Evolutionary conservation across 768 basidiomycete species (phyloP).

Genomic region (Rhodosporidiobolus sp.): DNA sequence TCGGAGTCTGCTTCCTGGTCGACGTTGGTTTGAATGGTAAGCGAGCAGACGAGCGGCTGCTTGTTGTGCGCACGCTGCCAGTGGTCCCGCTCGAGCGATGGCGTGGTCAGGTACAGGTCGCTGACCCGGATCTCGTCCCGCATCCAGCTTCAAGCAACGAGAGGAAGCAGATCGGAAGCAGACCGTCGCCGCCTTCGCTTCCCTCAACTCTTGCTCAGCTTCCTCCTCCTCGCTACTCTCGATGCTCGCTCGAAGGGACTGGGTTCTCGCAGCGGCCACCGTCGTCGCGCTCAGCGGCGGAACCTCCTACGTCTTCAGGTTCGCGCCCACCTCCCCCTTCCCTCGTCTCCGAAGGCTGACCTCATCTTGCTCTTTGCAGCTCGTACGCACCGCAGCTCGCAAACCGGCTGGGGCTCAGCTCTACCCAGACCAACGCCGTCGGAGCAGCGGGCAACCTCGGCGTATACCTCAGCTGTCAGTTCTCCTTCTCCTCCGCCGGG

Average conservation of each 20-base stretch:
- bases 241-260: constrained; percentile 6
- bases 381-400: constrained; percentile 34
- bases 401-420: not conserved
- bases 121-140: constrained; percentile 47
- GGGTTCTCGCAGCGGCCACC: not conserved
- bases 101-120: constrained; percentile 47
- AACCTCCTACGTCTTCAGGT: constrained; percentile 33
- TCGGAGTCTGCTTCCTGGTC: constrained; percentile 56
- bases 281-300: constrained; percentile 17
- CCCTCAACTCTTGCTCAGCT: not conserved
- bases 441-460: constrained; percentile 34
- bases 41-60: constrained; percentile 59
- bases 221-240: not conserved
- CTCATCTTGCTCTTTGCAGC: not conserved
- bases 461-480: constrained; percentile 34
- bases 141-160: constrained; percentile 7
- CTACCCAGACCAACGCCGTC: constrained; percentile 23
- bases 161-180: not conserved
- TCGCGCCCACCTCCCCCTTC: not conserved
- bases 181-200: not conserved
- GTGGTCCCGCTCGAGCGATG: constrained; percentile 43
- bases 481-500: not conserved
- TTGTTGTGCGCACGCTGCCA: constrained; percentile 39
- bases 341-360: too few species aligned
- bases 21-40: constrained; percentile 59